A percentile compares a stretch with the other conserved stretches of the same genome.
Evolutionary conservation across 768 basidiomycete species (phyloP).

Genomic region (Neoboletus brunneissimus): DNA sequence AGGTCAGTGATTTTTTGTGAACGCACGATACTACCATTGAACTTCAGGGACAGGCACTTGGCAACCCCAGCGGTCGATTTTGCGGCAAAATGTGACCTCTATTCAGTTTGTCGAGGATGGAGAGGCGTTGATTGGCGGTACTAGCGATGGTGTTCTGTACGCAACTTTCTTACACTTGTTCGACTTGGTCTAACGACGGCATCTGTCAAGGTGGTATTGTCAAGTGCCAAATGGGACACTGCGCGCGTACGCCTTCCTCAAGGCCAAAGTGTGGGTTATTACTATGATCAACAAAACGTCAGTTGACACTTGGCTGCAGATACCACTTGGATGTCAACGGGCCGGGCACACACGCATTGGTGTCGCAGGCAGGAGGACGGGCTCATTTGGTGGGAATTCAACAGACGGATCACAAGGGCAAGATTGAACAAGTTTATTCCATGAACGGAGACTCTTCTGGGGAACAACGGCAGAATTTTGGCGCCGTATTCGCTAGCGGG

Average conservation of each 20-base stretch:
- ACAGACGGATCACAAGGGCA: conserved; percentile 48
- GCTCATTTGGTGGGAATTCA: conserved; percentile 52
- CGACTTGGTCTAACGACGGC: conserved; percentile 8
- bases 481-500: conserved; percentile 51
- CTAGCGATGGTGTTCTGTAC: conserved; percentile 66
- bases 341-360: conserved; percentile 48
- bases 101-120: conserved; percentile 65
- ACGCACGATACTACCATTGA: not conserved
- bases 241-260: conserved; percentile 56
- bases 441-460: conserved; percentile 33
- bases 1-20: conserved; percentile 36
- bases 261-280: conserved; percentile 52
- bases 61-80: conserved; percentile 62
- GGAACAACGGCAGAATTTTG: conserved; percentile 38
- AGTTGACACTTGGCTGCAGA: conserved; percentile 34
- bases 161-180: conserved; percentile 17
- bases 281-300: not conserved
- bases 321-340: conserved; percentile 53
- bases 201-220: conserved; percentile 56
- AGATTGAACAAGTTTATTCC: conserved; percentile 52
- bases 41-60: conserved; percentile 46
- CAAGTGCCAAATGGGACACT: conserved; percentile 66
- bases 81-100: conserved; percentile 61
- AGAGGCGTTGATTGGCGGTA: conserved; percentile 62
- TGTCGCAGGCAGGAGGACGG: conserved; percentile 49